Percentiles rank a stretch among this genome's conserved stretches.
phyloP scores from a whole-genome alignment of 345 rosid species.

The Sisymbrium altissimum region DNA sequence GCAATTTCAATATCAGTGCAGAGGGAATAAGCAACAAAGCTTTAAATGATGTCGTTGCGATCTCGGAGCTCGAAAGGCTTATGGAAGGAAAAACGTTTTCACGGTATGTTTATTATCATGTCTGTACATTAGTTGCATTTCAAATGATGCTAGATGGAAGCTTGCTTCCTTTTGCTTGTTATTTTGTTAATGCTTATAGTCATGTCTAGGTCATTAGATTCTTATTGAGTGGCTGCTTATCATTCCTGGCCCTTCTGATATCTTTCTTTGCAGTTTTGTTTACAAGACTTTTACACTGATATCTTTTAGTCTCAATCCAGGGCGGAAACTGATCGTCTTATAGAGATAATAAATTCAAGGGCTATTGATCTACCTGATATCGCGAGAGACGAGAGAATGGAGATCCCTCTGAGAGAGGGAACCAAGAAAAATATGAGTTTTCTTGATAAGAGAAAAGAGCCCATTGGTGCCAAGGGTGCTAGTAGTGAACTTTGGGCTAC shows the following conservation, averaged over 20 bases:
- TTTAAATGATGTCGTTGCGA: constrained; percentile 25
- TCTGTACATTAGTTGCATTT: constrained; percentile 8
- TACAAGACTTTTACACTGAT: constrained; percentile 7
- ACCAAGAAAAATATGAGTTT: constrained; percentile 30
- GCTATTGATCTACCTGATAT: constrained; percentile 42
- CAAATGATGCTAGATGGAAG: constrained; percentile 16
- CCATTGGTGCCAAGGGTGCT: constrained; percentile 39
- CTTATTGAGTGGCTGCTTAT: background rate
- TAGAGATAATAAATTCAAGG: constrained; percentile 62
- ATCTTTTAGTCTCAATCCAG: constrained; percentile 40
- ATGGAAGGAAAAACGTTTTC: constrained; percentile 59
- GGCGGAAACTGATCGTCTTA: constrained; percentile 62
- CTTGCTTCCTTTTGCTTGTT: constrained; percentile 2
- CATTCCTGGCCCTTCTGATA: background rate
- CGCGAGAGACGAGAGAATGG: constrained; percentile 36
- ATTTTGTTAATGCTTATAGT: constrained; percentile 15
- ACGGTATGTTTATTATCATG: constrained; percentile 39
- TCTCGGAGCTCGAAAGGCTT: constrained; percentile 73
- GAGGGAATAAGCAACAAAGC: constrained; percentile 27
- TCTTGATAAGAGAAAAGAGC: constrained; percentile 36
- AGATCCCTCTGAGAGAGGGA: constrained; percentile 28
- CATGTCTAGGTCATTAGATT: background rate
- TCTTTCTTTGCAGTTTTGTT: background rate
- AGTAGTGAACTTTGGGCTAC: constrained; percentile 37
- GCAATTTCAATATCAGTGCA: constrained; percentile 31